Evolutionary conservation across 345 rosid species (phyloP).

Genomic region (Punica granatum): DNA sequence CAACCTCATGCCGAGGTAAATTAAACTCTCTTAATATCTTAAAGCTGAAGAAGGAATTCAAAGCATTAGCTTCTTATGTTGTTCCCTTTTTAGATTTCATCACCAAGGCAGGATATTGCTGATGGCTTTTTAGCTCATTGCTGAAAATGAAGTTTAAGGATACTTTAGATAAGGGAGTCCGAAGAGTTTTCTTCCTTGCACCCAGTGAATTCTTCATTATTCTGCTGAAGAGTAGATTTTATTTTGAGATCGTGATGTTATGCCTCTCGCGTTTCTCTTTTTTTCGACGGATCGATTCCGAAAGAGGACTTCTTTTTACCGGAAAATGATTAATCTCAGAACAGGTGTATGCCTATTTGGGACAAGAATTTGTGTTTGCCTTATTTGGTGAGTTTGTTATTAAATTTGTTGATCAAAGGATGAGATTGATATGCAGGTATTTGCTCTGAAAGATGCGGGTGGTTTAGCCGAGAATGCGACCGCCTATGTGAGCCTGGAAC

Average conservation of each 20-base stretch:
- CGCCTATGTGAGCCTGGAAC: conserved; percentile 88
- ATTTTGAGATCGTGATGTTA: not conserved
- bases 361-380: not conserved
- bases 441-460: conserved; percentile 81
- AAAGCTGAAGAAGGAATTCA: not conserved
- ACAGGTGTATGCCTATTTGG: too few relatives aligned
- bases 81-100: not conserved
- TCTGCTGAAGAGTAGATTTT: not conserved
- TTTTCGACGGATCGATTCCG: too few relatives aligned
- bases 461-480: conserved; percentile 70
- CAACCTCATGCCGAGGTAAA: conserved; percentile 95
- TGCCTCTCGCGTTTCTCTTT: not conserved
- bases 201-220: not conserved
- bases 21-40: conserved; percentile 2
- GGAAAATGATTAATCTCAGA: too few relatives aligned
- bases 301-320: too few relatives aligned
- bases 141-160: not conserved
- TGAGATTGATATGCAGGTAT: conserved; percentile 39
- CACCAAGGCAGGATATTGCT: not conserved
- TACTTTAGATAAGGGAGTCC: too few relatives aligned
- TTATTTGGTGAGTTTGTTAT: not conserved
- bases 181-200: too few relatives aligned
- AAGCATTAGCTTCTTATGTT: not conserved
- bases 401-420: conserved; percentile 1
- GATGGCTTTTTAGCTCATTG: not conserved